Conservation (phyloP, 2,329 filamentous ascomycete genomes). For the Basipetospora chlamydospora region DNA sequence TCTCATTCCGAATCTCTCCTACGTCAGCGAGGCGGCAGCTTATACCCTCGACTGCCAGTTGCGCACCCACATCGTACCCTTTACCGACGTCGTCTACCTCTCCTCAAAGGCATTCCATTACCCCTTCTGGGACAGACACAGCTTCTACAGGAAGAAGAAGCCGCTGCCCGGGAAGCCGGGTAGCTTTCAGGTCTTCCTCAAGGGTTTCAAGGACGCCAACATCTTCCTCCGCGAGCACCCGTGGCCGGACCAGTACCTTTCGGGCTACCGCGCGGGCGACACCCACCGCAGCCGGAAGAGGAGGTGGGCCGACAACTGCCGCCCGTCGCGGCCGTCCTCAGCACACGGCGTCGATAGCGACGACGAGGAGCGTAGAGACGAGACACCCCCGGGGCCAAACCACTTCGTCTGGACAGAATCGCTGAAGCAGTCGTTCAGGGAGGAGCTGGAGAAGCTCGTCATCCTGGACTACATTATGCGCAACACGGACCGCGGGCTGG, state of each 20-base stretch:
- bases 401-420: slow-evolving; percentile 76
- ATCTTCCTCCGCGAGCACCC: slow-evolving; percentile 89
- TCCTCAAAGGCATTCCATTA: slow-evolving; percentile 98
- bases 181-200: slow-evolving; percentile 94
- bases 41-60: slow-evolving; percentile 88
- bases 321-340: slow-evolving; percentile 37
- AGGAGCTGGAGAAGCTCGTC: slow-evolving; percentile 92
- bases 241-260: slow-evolving; percentile 81
- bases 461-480: slow-evolving; percentile 99
- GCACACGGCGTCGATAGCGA: slow-evolving; percentile 51
- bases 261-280: slow-evolving; percentile 54
- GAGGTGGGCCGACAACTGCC: slow-evolving; percentile 67
- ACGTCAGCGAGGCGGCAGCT: slow-evolving; percentile 92
- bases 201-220: slow-evolving; percentile 94
- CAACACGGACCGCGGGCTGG: slow-evolving; percentile 88
- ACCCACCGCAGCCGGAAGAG: slow-evolving; percentile 52
- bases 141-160: slow-evolving; percentile 76
- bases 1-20: slow-evolving; percentile 92
- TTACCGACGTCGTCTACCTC: slow-evolving; percentile 86
- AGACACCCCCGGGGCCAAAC: slow-evolving; percentile 26
- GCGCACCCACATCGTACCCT: slow-evolving; percentile 83
- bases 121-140: slow-evolving; percentile 89
- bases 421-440: slow-evolving; percentile 81
- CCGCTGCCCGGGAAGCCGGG: slow-evolving; percentile 78
- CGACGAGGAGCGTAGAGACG: slow-evolving; percentile 28